Evolutionary conservation across 2,329 filamentous ascomycete genomes (phyloP).

Genomic region (Aspergillus transmontanensis): DNA sequence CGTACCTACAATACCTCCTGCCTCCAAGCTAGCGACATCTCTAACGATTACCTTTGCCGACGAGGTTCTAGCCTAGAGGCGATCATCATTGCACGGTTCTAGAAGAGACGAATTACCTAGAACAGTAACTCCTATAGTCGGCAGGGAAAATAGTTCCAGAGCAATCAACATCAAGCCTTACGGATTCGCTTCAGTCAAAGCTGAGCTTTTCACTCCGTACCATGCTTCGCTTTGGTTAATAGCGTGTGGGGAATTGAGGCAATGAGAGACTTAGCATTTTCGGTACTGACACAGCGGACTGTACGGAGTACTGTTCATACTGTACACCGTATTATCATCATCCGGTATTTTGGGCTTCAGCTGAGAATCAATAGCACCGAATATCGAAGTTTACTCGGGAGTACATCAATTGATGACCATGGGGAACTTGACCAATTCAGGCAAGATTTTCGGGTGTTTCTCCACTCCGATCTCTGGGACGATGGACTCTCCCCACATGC

Average conservation of each 20-base stretch:
- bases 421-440: neutral
- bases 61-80: too few relatives aligned
- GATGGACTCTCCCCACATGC: neutral
- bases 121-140: too few relatives aligned
- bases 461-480: conserved; percentile 6
- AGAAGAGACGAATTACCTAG: too few relatives aligned
- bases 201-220: too few relatives aligned
- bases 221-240: neutral
- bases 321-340: neutral
- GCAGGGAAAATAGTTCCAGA: too few relatives aligned
- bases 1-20: too few relatives aligned
- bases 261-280: neutral
- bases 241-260: neutral
- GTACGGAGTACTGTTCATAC: neutral
- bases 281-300: neutral
- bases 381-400: neutral
- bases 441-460: neutral
- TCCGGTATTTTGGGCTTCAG: neutral
- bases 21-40: too few relatives aligned
- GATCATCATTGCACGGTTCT: too few relatives aligned
- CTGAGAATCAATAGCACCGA: neutral
- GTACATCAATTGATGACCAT: neutral
- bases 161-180: too few relatives aligned
- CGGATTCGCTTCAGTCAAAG: too few relatives aligned
- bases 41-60: too few relatives aligned